Evolutionary conservation across 1,284 basidiomycete genomes (phyloP).

Genomic region (Boletellus dicymbophilus): DNA sequence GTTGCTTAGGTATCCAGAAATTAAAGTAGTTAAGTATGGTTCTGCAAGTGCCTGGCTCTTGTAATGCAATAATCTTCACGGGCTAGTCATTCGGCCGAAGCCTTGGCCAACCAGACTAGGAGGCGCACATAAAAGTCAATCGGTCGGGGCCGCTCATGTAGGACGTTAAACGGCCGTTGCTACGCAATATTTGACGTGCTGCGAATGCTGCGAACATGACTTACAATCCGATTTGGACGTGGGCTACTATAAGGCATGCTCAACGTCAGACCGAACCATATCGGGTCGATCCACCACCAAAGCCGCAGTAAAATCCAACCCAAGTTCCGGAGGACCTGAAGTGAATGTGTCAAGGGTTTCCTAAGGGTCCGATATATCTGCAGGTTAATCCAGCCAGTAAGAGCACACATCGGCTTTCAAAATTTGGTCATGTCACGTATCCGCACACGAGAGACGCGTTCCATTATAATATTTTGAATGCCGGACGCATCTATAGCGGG

Average conservation of each 20-base stretch:
- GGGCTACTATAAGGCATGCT: neutral
- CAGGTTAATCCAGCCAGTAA: slow-evolving; percentile 1
- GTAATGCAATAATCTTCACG: no score
- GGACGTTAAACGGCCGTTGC: no score
- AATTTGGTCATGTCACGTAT: neutral
- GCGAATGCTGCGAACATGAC: neutral
- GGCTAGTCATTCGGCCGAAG: no score
- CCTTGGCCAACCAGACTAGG: no score
- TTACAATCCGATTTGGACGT: neutral
- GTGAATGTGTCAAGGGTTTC: neutral
- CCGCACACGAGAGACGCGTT: neutral
- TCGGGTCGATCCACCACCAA: neutral
- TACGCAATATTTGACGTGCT: neutral
- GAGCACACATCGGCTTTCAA: neutral
- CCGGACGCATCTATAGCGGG: neutral
- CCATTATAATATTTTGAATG: neutral
- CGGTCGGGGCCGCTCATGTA: no score
- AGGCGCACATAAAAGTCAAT: no score
- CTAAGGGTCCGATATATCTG: neutral
- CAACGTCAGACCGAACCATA: neutral
- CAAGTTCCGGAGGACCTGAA: no score
- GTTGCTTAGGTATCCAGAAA: no score
- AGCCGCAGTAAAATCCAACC: neutral
- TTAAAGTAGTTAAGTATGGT: no score
- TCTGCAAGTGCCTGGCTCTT: no score